Base-by-base conservation (phyloP, 495 filamentous ascomycete species). In the Podospora australis region DNA sequence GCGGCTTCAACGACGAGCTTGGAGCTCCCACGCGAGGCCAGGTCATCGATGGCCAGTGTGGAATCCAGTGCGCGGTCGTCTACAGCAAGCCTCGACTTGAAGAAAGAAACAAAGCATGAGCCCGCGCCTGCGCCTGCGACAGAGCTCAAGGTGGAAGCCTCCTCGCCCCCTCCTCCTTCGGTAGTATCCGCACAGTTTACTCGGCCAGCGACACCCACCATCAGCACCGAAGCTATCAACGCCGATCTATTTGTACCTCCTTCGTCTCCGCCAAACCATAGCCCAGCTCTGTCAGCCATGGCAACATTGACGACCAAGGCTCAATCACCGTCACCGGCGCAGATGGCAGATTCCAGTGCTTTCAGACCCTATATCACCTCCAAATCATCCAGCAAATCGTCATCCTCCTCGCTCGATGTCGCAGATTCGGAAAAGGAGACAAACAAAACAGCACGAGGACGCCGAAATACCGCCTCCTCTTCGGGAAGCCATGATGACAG, bases 281-380 rank as follows among this genome's bases (percentile, higher is more conserved):
- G 77, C 8, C 45, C 56, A 58, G 84, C 81, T 6, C 69, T 77
- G 11, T 76, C 70, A 49, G 68, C 76, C 10, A 87, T 90, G 77
- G 81, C 81, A 49, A 80, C 78, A 11, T 75, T 90, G 11, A 78
- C 82, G n/a, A 78, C 59, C 16, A 74, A 77, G 10, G 79, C 82
- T 0, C 75, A 75, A 14, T 69, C 78, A 3, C 43, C 64, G 32
- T 80, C 82, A 2, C 79, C 79, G 1, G 58, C 68, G 2, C 68
- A 69, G 7, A 72, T 74, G 1, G 71, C 78, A 0, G 60, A 58
- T 6, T 69, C 67, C 22, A 78, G 77, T 28, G 72, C 77, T 3
- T 70, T 74, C 41, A 70, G 59, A 34, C 67, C 67, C 32, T 63
- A 64, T 39, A 50, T 61, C 25, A 55, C 65, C 4, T 66, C 62